These are phyloP conservation scores for Sordariomycetes sp. DNA, from an alignment of 2,329 filamentous ascomycete species.

Conservation along the genomic window DNA sequence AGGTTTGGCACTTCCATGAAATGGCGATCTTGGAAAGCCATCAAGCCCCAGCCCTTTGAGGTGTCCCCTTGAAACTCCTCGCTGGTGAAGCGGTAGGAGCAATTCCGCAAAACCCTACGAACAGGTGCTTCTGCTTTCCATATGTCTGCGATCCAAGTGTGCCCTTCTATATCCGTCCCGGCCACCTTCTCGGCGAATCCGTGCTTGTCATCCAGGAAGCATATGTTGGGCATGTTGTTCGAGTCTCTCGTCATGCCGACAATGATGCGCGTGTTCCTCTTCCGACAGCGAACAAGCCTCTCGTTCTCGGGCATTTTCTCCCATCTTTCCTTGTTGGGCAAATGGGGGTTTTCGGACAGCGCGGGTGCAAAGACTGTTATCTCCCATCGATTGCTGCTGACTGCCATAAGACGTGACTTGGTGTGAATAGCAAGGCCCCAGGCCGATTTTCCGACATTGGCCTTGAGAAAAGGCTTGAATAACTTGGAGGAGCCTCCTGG, in stretches of 20 bases:
- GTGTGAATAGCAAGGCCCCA: slow-evolving; percentile 85
- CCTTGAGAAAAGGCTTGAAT: slow-evolving; percentile 53
- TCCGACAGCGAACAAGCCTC: slow-evolving; percentile 27
- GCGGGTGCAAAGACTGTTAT: slow-evolving; percentile 44
- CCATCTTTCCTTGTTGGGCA: slow-evolving; percentile 1
- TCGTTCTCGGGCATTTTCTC: slow-evolving; percentile 10
- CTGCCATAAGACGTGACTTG: slow-evolving; percentile 74
- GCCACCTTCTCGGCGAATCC: slow-evolving; percentile 41
- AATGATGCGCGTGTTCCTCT: slow-evolving; percentile 40
- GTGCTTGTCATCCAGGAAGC: slow-evolving; percentile 34
- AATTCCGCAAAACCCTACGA: slow-evolving; percentile 13
- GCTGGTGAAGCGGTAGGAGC: slow-evolving; percentile 6
- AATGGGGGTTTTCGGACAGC: slow-evolving; percentile 14
- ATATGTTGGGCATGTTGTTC: slow-evolving; percentile 43
- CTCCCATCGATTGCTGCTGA: slow-evolving; percentile 64
- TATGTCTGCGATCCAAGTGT: slow-evolving; percentile 41
- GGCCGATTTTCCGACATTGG: slow-evolving; percentile 68
- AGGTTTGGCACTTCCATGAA: not conserved
- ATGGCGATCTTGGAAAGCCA: slow-evolving; percentile 7
- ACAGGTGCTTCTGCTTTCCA: slow-evolving; percentile 28
- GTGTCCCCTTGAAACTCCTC: not conserved
- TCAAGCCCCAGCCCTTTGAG: slow-evolving; percentile 16
- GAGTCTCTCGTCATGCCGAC: slow-evolving; percentile 28
- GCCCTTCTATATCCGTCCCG: slow-evolving; percentile 40
- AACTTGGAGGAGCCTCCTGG: not conserved